Conservation (phyloP, 306 rosid genomes). For the Ziziphus jujuba region DNA sequence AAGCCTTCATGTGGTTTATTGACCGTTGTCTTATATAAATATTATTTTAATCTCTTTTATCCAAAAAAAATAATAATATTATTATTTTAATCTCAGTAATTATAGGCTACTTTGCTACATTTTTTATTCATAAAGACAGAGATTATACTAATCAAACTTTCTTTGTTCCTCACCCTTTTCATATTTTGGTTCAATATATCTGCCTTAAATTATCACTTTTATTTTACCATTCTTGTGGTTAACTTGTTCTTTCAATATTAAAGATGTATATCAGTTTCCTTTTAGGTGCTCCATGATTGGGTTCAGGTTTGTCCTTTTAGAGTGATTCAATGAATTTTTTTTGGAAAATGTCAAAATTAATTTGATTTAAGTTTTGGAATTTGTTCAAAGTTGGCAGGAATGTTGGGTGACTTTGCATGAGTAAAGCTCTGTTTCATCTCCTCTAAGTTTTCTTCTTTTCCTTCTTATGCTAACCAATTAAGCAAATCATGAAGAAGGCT, state of each 20-base stretch:
- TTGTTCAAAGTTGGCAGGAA: slow-evolving; percentile 41
- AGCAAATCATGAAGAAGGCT: too few species aligned
- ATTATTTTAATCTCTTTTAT: too few species aligned
- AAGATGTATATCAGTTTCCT: not conserved
- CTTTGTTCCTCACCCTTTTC: too few species aligned
- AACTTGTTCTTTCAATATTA: too few species aligned
- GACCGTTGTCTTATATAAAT: slow-evolving; percentile 19
- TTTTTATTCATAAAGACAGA: too few species aligned
- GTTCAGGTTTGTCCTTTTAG: slow-evolving; percentile 14
- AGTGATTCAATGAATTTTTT: slow-evolving; percentile 14
- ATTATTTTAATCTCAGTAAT: too few species aligned
- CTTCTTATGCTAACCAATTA: too few species aligned
- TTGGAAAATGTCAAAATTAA: not conserved
- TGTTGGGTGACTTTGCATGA: not conserved
- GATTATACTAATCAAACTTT: too few species aligned
- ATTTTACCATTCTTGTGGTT: not conserved
- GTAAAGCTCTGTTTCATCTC: too few species aligned
- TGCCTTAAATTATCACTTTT: not conserved
- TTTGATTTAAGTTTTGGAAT: not conserved
- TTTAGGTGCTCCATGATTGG: slow-evolving; percentile 22
- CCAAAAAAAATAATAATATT: too few species aligned
- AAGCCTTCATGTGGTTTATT: not conserved
- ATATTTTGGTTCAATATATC: too few species aligned
- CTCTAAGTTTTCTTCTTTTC: not conserved
- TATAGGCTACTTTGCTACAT: too few species aligned